Percentiles rank a stretch among this genome's conserved stretches.
Conservation (phyloP, 2,329 filamentous ascomycete species). For the Pseudogymnoascus verrucosus region DNA sequence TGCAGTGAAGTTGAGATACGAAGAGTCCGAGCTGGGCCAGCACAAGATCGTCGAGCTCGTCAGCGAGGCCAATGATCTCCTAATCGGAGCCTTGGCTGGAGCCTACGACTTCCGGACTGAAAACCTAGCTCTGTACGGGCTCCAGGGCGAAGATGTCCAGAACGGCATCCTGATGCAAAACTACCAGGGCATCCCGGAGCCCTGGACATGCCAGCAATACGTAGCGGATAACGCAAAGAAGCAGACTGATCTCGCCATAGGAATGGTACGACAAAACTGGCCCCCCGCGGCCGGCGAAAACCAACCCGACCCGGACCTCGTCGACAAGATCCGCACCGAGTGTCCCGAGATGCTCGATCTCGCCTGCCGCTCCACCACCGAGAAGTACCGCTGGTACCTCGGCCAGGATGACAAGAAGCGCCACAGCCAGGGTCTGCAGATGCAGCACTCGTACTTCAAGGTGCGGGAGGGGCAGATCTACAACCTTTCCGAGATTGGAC, state of each 20-base stretch:
- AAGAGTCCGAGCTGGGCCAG: conserved; percentile 50
- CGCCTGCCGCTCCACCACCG: conserved; percentile 49
- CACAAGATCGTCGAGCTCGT: conserved; percentile 29
- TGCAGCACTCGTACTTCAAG: conserved; percentile 35
- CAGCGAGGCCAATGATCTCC: conserved; percentile 66
- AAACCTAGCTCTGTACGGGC: conserved; percentile 64
- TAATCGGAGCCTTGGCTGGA: conserved; percentile 54
- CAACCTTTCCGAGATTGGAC: conserved; percentile 27
- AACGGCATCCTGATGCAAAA: conserved; percentile 55
- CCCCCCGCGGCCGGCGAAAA: conserved; percentile 23
- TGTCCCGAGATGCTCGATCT: conserved; percentile 47
- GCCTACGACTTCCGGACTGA: conserved; percentile 64
- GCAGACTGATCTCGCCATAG: conserved; percentile 45
- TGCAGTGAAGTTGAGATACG: conserved; percentile 64
- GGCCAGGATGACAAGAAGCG: conserved; percentile 41
- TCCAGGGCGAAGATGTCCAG: conserved; percentile 50
- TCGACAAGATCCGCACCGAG: conserved; percentile 42
- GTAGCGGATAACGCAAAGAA: conserved; percentile 55
- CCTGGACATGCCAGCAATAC: conserved; percentile 73
- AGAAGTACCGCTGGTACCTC: conserved; percentile 50
- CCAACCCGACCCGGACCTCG: conserved; percentile 18
- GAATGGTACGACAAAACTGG: conserved; percentile 27
- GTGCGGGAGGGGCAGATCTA: conserved; percentile 39
- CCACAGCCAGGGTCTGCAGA: conserved; percentile 38
- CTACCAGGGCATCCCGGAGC: conserved; percentile 64